These are phyloP conservation scores for Tritrichomonas foetus DNA, from an alignment of 208 protist genomes.

Conservation along the genomic window DNA sequence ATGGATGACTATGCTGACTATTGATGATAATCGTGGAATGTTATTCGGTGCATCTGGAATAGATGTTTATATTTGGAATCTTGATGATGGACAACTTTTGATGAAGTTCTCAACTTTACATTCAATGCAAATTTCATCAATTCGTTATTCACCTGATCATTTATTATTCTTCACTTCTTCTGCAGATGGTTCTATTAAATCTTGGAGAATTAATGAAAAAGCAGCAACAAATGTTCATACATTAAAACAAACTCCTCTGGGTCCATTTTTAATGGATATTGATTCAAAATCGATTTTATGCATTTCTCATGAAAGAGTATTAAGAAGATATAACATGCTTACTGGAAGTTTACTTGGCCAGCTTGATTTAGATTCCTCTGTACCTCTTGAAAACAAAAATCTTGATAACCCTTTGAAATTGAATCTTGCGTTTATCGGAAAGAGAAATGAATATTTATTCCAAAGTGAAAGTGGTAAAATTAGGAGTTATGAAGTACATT, in stretches of 20 bases:
- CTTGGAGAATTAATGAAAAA: background rate
- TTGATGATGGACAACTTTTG: background rate
- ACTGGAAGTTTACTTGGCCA: background rate
- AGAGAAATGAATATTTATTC: background rate
- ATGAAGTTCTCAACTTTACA: background rate
- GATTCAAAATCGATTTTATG: background rate
- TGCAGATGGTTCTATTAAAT: background rate
- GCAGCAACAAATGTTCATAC: background rate
- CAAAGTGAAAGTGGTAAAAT: background rate
- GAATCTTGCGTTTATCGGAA: background rate
- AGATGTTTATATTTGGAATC: background rate
- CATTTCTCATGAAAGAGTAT: background rate
- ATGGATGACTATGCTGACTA: background rate
- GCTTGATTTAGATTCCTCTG: background rate
- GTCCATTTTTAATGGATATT: background rate
- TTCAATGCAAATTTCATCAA: background rate
- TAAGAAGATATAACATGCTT: background rate
- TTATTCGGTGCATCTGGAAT: background rate
- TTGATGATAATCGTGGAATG: background rate
- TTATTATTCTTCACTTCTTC: background rate
- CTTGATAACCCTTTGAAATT: background rate
- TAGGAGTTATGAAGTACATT: background rate
- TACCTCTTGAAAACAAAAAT: background rate
- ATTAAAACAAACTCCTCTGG: background rate
- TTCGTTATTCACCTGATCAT: conserved; percentile 2